Percentiles rank a stretch among this genome's conserved stretches.
Evolutionary conservation across 768 basidiomycete genomes (phyloP).

Genomic region (Kwoniella mangroviensis): DNA sequence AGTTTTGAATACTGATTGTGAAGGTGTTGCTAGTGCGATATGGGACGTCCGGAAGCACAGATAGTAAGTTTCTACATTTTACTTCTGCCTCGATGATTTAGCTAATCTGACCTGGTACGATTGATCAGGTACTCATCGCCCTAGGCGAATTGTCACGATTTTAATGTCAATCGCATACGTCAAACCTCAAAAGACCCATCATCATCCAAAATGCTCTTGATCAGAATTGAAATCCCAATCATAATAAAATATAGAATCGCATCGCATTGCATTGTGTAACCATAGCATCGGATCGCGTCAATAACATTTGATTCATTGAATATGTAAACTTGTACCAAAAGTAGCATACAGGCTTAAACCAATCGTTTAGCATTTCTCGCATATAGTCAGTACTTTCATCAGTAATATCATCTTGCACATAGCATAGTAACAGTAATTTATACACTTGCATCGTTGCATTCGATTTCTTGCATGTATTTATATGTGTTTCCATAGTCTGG

Average conservation of each 20-base stretch:
- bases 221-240: neutral
- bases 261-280: conserved; percentile 18
- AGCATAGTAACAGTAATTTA: neutral
- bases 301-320: neutral
- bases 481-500: neutral
- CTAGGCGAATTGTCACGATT: conserved; percentile 45
- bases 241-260: neutral
- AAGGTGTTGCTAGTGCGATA: conserved; percentile 38
- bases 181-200: too few relatives aligned
- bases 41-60: conserved; percentile 55
- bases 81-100: too few relatives aligned
- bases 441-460: neutral
- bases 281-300: neutral
- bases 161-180: too few relatives aligned
- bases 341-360: too few relatives aligned
- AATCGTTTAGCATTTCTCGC: too few relatives aligned
- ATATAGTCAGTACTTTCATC: neutral
- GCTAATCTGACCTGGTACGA: neutral
- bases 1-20: neutral
- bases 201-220: too few relatives aligned
- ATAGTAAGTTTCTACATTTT: conserved; percentile 32
- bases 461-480: neutral
- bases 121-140: conserved; percentile 38
- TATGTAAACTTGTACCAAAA: neutral
- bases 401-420: neutral